Conservation (phyloP, 257 asterid genomes). For the Rubia yunnanensis region DNA sequence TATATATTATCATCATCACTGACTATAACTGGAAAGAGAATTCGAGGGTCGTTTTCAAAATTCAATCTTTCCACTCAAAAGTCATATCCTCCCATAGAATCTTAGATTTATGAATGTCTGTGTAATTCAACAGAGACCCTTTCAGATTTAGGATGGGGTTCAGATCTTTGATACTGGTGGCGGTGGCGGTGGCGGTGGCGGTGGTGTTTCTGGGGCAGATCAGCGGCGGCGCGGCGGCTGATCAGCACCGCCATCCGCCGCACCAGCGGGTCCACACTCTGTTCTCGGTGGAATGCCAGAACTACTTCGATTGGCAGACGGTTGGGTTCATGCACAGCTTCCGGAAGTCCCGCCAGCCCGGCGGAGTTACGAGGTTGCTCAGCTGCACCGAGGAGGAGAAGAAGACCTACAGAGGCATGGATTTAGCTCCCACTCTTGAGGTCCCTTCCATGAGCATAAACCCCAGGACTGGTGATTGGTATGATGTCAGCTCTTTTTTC, state of each 20-base stretch:
- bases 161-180: constrained; percentile 7
- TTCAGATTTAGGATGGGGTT: background rate
- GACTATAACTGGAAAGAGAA: background rate
- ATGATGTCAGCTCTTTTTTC: constrained; percentile 31
- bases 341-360: constrained; percentile 77
- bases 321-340: constrained; percentile 92
- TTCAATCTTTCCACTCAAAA: background rate
- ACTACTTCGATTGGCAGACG: constrained; percentile 98
- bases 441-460: constrained; percentile 86
- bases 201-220: constrained; percentile 24
- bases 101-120: background rate
- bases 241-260: background rate
- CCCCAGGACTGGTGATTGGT: constrained; percentile 85
- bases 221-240: constrained; percentile 13
- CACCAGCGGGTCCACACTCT: constrained; percentile 67
- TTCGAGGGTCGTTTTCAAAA: background rate
- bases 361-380: constrained; percentile 81
- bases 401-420: constrained; percentile 65
- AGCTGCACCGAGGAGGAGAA: constrained; percentile 79
- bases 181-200: background rate
- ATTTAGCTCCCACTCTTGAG: constrained; percentile 89
- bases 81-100: background rate
- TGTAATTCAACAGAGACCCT: background rate
- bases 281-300: constrained; percentile 90
- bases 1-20: background rate